These are phyloP conservation scores for Solanum sparsipilum DNA, from an alignment of 257 asterid genomes.

Conservation along the genomic window DNA sequence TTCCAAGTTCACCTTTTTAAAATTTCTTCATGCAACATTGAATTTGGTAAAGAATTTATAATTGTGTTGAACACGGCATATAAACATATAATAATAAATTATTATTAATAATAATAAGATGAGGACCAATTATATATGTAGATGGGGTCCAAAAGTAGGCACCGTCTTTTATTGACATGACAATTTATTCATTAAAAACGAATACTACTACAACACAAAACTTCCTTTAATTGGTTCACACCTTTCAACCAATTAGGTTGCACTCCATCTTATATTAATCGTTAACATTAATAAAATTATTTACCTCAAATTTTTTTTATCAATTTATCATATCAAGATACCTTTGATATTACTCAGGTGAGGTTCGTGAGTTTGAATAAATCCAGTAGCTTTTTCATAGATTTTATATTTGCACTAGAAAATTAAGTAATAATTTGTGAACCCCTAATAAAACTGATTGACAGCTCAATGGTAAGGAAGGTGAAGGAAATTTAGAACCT, in stretches of 20 bases:
- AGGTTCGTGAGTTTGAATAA: fast-evolving
- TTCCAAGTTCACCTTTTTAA: background rate
- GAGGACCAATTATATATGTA: background rate
- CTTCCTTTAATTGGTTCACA: background rate
- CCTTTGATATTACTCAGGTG: too few relatives aligned
- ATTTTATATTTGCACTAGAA: fast-evolving
- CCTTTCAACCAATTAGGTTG: background rate
- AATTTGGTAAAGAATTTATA: background rate
- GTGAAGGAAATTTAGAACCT: fast-evolving
- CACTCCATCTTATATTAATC: background rate
- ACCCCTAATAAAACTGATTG: too few relatives aligned
- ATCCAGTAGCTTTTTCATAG: fast-evolving
- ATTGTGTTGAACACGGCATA: conserved; percentile 8
- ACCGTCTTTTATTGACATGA: conserved; percentile 25
- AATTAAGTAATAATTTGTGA: too few relatives aligned
- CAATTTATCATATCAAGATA: too few relatives aligned
- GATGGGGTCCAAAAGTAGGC: conserved; percentile 22
- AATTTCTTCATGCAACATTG: background rate
- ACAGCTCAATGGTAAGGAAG: fast-evolving
- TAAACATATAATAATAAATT: too few relatives aligned
- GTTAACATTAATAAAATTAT: background rate
- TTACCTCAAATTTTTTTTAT: too few relatives aligned
- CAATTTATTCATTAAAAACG: background rate
- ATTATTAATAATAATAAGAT: too few relatives aligned
- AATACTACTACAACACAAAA: background rate